phyloP scores from a whole-genome alignment of 257 asterid species.

The Phtheirospermum japonicum region DNA sequence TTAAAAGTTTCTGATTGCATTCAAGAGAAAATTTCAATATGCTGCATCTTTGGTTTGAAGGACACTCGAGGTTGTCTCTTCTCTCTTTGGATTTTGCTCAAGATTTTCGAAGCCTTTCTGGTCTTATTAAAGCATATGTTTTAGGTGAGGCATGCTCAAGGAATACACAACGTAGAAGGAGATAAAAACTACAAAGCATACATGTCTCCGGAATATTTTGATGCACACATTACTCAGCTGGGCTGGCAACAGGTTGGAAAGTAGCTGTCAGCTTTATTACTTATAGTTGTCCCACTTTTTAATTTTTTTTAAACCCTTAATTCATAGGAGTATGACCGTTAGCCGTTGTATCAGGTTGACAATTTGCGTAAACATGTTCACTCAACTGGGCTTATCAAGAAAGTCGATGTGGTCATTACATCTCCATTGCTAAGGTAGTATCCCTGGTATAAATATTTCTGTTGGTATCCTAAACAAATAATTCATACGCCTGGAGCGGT shows the following conservation, averaged over 20 bases:
- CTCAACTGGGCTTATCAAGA: slow-evolving; percentile 67
- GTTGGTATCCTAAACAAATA: slow-evolving; percentile 12
- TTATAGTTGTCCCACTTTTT: slow-evolving; percentile 8
- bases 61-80: slow-evolving; percentile 41
- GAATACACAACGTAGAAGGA: slow-evolving; percentile 84
- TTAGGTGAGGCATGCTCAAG: slow-evolving; percentile 98
- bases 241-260: slow-evolving; percentile 86
- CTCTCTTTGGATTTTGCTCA: slow-evolving; percentile 38
- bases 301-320: slow-evolving; percentile 9
- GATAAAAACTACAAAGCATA: slow-evolving; percentile 71
- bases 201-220: slow-evolving; percentile 81
- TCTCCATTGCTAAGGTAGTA: slow-evolving; percentile 84
- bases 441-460: slow-evolving; percentile 7
- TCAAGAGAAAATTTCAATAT: slow-evolving; percentile 40
- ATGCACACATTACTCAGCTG: slow-evolving; percentile 85
- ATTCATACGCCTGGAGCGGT: not conserved
- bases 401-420: slow-evolving; percentile 75
- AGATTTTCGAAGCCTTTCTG: slow-evolving; percentile 35
- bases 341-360: slow-evolving; percentile 63
- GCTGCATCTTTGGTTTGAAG: slow-evolving; percentile 39
- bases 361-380: slow-evolving; percentile 83
- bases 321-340: slow-evolving; percentile 26
- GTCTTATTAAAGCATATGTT: slow-evolving; percentile 43
- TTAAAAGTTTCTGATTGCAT: slow-evolving; percentile 28
- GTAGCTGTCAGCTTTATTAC: slow-evolving; percentile 17